A percentile compares a stretch with the other conserved stretches of the same genome.
These are phyloP conservation scores for Phyllosticta paracitricarpa DNA, from an alignment of 2,329 filamentous ascomycete genomes.

Conservation along the genomic window DNA sequence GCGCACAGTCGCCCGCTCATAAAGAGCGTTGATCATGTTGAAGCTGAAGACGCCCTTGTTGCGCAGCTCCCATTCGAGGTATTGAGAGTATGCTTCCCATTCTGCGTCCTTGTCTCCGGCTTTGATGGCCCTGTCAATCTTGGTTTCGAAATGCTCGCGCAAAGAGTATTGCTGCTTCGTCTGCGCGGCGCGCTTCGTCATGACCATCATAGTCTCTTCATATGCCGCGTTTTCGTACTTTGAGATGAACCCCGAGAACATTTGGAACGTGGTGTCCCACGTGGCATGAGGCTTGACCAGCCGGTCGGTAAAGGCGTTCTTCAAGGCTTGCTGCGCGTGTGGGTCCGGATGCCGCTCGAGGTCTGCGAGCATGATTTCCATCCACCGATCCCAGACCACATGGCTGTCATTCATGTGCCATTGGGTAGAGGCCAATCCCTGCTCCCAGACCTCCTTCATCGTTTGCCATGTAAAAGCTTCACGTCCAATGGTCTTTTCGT, in stretches of 20 bases:
- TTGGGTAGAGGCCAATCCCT: slow-evolving; percentile 61
- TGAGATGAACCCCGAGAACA: slow-evolving; percentile 65
- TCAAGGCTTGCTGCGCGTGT: slow-evolving; percentile 53
- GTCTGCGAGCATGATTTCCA: slow-evolving; percentile 60
- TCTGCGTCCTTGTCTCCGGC: slow-evolving; percentile 48
- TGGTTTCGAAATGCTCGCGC: slow-evolving; percentile 60
- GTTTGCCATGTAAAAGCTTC: slow-evolving; percentile 62
- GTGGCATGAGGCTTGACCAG: slow-evolving; percentile 62
- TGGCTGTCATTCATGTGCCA: slow-evolving; percentile 70
- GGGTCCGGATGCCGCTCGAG: slow-evolving; percentile 46
- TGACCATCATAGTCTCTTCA: slow-evolving; percentile 62
- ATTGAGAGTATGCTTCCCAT: slow-evolving; percentile 49
- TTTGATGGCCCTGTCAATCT: slow-evolving; percentile 49
- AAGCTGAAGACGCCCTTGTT: slow-evolving; percentile 45
- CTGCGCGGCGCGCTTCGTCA: slow-evolving; percentile 51
- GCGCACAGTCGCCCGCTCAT: slow-evolving; percentile 64
- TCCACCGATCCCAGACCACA: slow-evolving; percentile 68
- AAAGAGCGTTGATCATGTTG: slow-evolving; percentile 52
- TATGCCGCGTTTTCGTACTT: slow-evolving; percentile 61
- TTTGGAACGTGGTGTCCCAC: slow-evolving; percentile 65
- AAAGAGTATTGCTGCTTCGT: slow-evolving; percentile 54
- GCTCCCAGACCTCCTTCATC: slow-evolving; percentile 59
- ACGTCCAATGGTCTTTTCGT: slow-evolving; percentile 58
- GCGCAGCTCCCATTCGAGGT: slow-evolving; percentile 76
- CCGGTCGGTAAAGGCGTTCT: slow-evolving; percentile 59